Percentiles rank a stretch among this genome's conserved stretches.
Conservation (phyloP, 2,329 filamentous ascomycete genomes). For the Aspergillus sp. region DNA sequence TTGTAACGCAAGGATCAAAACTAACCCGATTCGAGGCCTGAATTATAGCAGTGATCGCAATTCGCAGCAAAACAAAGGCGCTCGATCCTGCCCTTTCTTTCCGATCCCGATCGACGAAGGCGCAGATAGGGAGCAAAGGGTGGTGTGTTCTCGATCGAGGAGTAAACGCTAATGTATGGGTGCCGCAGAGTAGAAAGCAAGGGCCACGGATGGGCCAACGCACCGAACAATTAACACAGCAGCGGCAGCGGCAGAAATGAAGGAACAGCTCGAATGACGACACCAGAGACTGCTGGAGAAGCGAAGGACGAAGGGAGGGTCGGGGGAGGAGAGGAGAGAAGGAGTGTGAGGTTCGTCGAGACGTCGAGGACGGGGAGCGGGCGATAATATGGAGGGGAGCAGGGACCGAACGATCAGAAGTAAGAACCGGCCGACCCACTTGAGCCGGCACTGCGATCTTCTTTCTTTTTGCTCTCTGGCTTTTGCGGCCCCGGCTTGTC, state of each 20-base stretch:
- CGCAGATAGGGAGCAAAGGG: slow-evolving; percentile 8
- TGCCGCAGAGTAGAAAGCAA: slow-evolving; percentile 19
- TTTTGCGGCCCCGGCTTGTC: not conserved
- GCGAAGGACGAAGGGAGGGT: not conserved
- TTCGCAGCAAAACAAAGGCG: not conserved
- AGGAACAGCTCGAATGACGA: not conserved
- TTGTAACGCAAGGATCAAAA: slow-evolving; percentile 12
- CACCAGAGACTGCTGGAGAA: not conserved
- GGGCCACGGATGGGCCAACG: slow-evolving; percentile 17
- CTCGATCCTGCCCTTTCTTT: not conserved
- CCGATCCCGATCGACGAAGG: slow-evolving; percentile 14
- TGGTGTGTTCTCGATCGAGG: not conserved
- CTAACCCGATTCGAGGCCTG: not conserved
- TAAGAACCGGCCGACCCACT: not conserved
- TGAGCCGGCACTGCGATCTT: no score
- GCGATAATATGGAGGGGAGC: slow-evolving; percentile 13
- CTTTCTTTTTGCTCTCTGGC: no score
- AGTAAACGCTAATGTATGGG: slow-evolving; percentile 8
- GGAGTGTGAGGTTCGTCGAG: not conserved
- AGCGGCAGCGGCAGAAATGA: slow-evolving; percentile 7
- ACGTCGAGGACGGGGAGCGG: not conserved
- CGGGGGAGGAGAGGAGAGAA: slow-evolving; percentile 5
- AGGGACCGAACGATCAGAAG: slow-evolving; percentile 1
- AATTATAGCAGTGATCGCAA: not conserved
- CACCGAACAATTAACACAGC: slow-evolving; percentile 3